phyloP scores from a whole-genome alignment of 495 filamentous ascomycete species.

The Daldinia grandis region DNA sequence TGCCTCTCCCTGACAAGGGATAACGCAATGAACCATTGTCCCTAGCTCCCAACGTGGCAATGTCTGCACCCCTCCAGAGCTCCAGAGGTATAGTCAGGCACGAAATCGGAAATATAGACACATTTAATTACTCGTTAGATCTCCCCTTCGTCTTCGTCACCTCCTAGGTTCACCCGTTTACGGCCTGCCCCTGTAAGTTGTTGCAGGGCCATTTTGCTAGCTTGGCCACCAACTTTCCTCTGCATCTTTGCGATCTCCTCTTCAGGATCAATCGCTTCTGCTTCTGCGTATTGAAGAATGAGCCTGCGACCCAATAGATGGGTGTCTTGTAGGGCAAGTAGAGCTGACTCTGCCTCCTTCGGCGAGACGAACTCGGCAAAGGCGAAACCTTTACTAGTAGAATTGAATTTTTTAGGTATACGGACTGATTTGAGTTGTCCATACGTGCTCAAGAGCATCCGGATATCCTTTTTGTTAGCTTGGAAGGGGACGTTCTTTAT shows the following conservation, averaged over 20 bases:
- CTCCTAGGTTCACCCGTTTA: constrained; percentile 86
- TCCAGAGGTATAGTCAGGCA: constrained; percentile 37
- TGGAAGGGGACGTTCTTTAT: constrained; percentile 99
- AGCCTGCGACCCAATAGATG: constrained; percentile 90
- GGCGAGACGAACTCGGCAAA: constrained; percentile 96
- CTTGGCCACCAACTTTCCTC: constrained; percentile 88
- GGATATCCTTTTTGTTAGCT: constrained; percentile 89
- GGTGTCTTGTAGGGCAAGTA: constrained; percentile 88
- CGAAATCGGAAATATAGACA: constrained; percentile 34
- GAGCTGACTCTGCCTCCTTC: constrained; percentile 91
- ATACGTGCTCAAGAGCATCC: constrained; percentile 83
- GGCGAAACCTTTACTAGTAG: constrained; percentile 86
- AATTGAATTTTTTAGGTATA: constrained; percentile 93
- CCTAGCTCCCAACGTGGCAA: constrained; percentile 45
- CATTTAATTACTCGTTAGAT: constrained; percentile 40
- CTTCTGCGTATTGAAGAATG: constrained; percentile 87
- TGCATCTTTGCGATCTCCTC: constrained; percentile 96
- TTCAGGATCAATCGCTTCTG: constrained; percentile 88
- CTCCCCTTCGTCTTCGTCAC: constrained; percentile 72
- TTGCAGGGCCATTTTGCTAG: constrained; percentile 86
- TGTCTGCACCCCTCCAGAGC: constrained; percentile 39
- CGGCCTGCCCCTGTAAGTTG: constrained; percentile 81
- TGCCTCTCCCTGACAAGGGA: constrained; percentile 45
- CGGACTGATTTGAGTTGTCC: constrained; percentile 91
- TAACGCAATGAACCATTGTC: constrained; percentile 41